These are phyloP conservation scores for Pseudogymnoascus sp. DNA, from an alignment of 2,329 filamentous ascomycete species.

Conservation along the genomic window DNA sequence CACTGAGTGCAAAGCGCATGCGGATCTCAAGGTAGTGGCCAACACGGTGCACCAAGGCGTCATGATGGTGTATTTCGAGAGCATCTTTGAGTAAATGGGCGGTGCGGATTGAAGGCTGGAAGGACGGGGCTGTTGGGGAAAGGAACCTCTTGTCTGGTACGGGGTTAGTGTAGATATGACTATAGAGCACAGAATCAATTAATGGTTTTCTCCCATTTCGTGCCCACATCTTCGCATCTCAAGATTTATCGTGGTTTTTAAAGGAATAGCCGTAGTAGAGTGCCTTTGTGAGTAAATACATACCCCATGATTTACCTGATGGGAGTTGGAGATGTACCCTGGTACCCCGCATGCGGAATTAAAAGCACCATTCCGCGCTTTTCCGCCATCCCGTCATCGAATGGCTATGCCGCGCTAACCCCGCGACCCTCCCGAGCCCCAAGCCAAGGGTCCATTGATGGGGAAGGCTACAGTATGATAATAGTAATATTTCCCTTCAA, in stretches of 20 bases:
- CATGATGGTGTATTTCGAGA: slow-evolving; percentile 18
- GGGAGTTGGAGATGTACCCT: background rate
- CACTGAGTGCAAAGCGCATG: slow-evolving; percentile 45
- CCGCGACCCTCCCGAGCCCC: background rate
- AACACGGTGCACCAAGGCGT: slow-evolving; percentile 16
- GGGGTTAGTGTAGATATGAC: background rate
- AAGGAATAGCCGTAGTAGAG: background rate
- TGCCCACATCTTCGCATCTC: background rate
- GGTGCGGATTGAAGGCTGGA: background rate
- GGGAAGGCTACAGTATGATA: background rate
- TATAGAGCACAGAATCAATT: background rate
- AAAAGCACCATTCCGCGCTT: background rate
- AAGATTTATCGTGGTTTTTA: background rate
- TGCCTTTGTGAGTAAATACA: background rate
- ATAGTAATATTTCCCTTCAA: background rate
- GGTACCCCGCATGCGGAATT: slow-evolving; percentile 6
- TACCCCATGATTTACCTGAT: background rate
- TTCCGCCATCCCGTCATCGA: slow-evolving; percentile 6
- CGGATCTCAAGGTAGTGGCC: slow-evolving; percentile 34
- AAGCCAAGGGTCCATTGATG: background rate
- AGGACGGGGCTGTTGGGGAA: background rate
- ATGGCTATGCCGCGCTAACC: slow-evolving; percentile 4
- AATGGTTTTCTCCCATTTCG: background rate
- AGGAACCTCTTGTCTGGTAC: background rate
- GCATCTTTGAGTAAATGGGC: background rate